Percentiles rank a stretch among this genome's conserved stretches.
These are phyloP conservation scores for Vanderwaltozyma tropicalis DNA, from an alignment of 805 yeast genomes.

Conservation along the genomic window DNA sequence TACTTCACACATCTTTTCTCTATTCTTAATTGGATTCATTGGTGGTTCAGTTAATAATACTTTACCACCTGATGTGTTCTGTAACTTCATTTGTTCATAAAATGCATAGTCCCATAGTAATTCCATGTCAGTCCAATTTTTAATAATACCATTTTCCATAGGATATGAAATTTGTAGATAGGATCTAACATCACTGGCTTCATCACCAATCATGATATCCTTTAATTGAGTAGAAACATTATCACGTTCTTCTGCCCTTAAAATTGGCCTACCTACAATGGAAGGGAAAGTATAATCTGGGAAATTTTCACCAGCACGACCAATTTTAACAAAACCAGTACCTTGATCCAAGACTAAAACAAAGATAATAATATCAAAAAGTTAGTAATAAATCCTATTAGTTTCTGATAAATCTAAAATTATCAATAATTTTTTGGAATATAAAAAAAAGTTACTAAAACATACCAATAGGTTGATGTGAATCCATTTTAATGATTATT, in stretches of 20 bases:
- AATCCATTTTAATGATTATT: no score
- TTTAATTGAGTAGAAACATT: constrained; percentile 54
- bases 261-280: constrained; percentile 92
- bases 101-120: constrained; percentile 97
- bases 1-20: constrained; percentile 87
- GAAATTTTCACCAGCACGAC: constrained; percentile 92
- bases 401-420: no score
- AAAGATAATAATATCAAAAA: no score
- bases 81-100: constrained; percentile 76
- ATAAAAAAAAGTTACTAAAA: no score
- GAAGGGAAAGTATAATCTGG: constrained; percentile 97
- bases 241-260: constrained; percentile 91
- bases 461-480: no score
- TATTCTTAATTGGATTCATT: constrained; percentile 85
- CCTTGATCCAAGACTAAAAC: constrained; percentile 99
- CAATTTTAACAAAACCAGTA: constrained; percentile 95
- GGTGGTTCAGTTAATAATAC: constrained; percentile 94
- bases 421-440: no score
- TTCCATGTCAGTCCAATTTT: constrained; percentile 98
- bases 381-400: no score
- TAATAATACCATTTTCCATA: constrained; percentile 96
- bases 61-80: constrained; percentile 66
- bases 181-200: constrained; percentile 84
- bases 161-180: constrained; percentile 91
- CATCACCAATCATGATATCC: constrained; percentile 97